Percentiles rank a stretch among this genome's conserved stretches.
Conservation (phyloP, 345 rosid species). For the Populus davidiana region DNA sequence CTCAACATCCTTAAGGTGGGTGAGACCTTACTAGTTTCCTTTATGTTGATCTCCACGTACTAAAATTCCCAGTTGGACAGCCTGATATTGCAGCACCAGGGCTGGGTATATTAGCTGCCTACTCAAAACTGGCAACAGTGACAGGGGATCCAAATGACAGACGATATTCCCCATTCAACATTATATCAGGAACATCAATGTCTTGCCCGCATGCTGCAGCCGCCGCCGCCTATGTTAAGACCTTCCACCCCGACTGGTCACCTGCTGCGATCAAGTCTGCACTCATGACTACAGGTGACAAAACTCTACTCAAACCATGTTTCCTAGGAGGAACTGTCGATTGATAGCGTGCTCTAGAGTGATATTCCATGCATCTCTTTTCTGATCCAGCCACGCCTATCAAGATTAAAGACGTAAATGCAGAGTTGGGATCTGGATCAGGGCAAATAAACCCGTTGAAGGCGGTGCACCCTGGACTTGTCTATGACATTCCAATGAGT, state of each 20-base stretch:
- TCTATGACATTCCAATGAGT: conserved; percentile 51
- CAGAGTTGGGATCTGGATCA: conserved; percentile 61
- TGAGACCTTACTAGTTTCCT: not conserved
- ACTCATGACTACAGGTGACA: conserved; percentile 78
- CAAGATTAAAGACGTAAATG: conserved; percentile 42
- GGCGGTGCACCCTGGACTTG: conserved; percentile 71
- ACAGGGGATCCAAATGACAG: conserved; percentile 43
- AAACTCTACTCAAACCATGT: not conserved
- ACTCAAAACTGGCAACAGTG: conserved; percentile 43
- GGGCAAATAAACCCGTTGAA: conserved; percentile 72
- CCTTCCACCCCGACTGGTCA: conserved; percentile 81
- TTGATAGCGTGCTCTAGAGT: not conserved
- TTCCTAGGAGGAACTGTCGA: not conserved
- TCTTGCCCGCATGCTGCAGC: conserved; percentile 81
- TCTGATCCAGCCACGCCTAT: conserved; percentile 57
- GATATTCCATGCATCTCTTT: not conserved
- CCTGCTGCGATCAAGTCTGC: conserved; percentile 84
- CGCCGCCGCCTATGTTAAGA: conserved; percentile 80
- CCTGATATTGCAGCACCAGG: conserved; percentile 94
- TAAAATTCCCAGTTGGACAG: conserved; percentile 29
- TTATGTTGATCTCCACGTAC: not conserved
- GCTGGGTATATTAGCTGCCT: conserved; percentile 68
- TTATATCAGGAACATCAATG: conserved; percentile 88
- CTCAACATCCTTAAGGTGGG: conserved; percentile 70
- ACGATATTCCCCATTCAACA: conserved; percentile 40